These are phyloP conservation scores for Leccinum pachyderme DNA, from an alignment of 1,284 basidiomycete species.

Conservation along the genomic window DNA sequence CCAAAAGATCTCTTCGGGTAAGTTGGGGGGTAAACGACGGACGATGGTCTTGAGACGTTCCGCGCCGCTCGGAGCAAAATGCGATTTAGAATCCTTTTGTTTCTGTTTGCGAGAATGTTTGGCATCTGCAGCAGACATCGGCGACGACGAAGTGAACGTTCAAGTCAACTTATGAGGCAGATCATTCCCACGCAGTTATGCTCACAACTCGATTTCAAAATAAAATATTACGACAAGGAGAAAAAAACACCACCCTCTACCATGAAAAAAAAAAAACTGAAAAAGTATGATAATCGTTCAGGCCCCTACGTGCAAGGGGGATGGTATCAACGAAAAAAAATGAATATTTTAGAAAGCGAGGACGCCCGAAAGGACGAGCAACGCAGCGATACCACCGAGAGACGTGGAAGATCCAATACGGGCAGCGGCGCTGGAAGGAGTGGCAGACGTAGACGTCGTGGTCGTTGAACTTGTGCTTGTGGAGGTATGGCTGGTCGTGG, in stretches of 20 bases:
- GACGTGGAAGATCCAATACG: constrained; percentile 22
- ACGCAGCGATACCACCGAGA: constrained; percentile 17
- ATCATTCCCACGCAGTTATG: neutral
- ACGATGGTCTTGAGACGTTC: constrained; percentile 88
- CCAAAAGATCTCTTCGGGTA: constrained; percentile 95
- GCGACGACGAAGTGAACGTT: neutral
- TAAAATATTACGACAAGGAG: constrained; percentile 22
- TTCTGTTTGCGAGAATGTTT: constrained; percentile 18
- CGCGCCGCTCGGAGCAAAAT: constrained; percentile 9
- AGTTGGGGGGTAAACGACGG: constrained; percentile 84
- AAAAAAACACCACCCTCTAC: constrained; percentile 4
- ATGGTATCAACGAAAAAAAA: constrained; percentile 1
- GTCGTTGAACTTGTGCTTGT: constrained; percentile 7
- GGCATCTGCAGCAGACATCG: constrained; percentile 21
- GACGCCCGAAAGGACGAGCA: constrained; percentile 25
- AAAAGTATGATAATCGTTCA: constrained; percentile 12
- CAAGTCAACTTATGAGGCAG: neutral
- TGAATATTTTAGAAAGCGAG: constrained; percentile 19
- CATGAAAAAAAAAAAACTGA: neutral
- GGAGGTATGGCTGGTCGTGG: neutral
- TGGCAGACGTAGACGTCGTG: constrained; percentile 13
- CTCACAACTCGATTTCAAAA: neutral
- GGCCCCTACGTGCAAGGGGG: neutral
- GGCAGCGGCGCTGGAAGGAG: constrained; percentile 19
- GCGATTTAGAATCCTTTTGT: constrained; percentile 18